These are phyloP conservation scores for Moniliophthora roreri DNA, from an alignment of 1,284 basidiomycete species.

Conservation along the genomic window DNA sequence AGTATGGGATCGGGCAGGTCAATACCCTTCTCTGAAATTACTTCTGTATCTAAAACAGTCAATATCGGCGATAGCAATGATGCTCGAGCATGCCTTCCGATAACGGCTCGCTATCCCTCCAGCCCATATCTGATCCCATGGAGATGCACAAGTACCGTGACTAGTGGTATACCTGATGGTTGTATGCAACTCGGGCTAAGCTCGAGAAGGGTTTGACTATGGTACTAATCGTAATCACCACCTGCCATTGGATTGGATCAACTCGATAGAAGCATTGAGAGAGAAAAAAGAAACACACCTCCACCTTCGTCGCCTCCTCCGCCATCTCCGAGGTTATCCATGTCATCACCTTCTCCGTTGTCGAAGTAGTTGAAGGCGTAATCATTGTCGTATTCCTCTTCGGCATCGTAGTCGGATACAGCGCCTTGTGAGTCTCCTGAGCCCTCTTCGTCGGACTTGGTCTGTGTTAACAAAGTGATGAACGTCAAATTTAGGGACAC, in stretches of 20 bases:
- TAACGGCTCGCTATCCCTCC: too few relatives aligned
- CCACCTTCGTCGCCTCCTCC: conserved; percentile 65
- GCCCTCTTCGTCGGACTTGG: conserved; percentile 63
- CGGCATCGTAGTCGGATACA: conserved; percentile 77
- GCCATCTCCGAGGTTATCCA: conserved; percentile 71
- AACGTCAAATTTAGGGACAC: neutral
- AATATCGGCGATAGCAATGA: too few relatives aligned
- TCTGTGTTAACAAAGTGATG: conserved; percentile 35
- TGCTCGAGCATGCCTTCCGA: too few relatives aligned
- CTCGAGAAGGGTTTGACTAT: too few relatives aligned
- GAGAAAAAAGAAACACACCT: conserved; percentile 8
- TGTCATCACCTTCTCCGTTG: conserved; percentile 77
- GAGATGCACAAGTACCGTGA: too few relatives aligned
- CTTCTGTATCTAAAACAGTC: too few relatives aligned
- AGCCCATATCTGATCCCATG: too few relatives aligned
- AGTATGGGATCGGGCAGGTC: too few relatives aligned
- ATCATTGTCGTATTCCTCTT: conserved; percentile 84
- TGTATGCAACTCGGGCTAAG: too few relatives aligned
- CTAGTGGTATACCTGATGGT: too few relatives aligned
- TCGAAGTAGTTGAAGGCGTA: conserved; percentile 87
- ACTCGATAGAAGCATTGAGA: neutral
- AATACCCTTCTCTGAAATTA: too few relatives aligned
- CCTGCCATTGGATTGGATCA: neutral
- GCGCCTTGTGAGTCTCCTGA: conserved; percentile 65
- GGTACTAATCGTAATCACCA: neutral